phyloP scores from a whole-genome alignment of 495 filamentous ascomycete genomes.

The Neurospora tetraspora region DNA sequence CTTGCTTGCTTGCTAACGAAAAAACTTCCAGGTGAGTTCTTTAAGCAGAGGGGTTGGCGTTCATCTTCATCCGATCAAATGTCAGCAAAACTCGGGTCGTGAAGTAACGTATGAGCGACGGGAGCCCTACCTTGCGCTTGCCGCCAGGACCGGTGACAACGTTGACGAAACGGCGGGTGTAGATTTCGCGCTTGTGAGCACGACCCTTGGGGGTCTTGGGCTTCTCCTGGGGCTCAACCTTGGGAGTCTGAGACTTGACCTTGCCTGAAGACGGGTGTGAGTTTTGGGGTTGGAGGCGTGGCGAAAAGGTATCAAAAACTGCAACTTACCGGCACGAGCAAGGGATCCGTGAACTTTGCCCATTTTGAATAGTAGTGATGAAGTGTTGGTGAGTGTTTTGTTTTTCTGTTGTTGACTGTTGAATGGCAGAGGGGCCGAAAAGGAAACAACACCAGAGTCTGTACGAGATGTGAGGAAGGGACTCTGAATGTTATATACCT shows the following conservation, averaged over 20 bases:
- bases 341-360: slow-evolving; percentile 88
- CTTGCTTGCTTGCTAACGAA: neutral
- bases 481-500: neutral
- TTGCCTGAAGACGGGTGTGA: slow-evolving; percentile 31
- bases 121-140: slow-evolving; percentile 64
- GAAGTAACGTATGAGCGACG: neutral
- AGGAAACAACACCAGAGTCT: neutral
- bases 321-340: slow-evolving; percentile 72
- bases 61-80: slow-evolving; percentile 34
- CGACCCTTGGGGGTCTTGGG: slow-evolving; percentile 76
- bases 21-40: neutral
- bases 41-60: slow-evolving; percentile 52
- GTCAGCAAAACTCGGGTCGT: neutral
- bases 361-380: slow-evolving; percentile 49
- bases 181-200: slow-evolving; percentile 77
- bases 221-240: slow-evolving; percentile 69
- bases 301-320: neutral
- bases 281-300: neutral
- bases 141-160: slow-evolving; percentile 59
- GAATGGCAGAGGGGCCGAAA: neutral
- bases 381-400: neutral
- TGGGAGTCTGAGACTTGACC: slow-evolving; percentile 87
- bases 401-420: neutral
- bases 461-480: neutral
- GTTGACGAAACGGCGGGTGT: slow-evolving; percentile 87